Evolutionary conservation across 495 filamentous ascomycete species (phyloP), one percentile per base, ranked within the genome.

Genomic region (Apiosordaria backusii): DNA sequence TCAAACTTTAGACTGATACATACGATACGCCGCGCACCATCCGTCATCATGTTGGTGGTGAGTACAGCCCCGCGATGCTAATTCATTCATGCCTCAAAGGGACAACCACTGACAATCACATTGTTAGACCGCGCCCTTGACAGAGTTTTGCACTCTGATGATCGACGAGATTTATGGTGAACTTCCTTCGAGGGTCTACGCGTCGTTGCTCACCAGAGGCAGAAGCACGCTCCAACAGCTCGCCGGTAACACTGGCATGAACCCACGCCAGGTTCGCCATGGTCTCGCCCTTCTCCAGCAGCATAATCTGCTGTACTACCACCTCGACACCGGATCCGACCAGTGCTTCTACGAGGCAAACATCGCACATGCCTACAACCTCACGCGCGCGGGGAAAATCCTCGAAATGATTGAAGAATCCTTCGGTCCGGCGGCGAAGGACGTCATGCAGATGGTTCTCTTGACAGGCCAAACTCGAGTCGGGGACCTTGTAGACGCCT

Each of bases 151-250:
- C 79, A 82, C 87, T 77, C 87, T 97, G 71, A 85, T 97, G n/a
- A 87, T 97, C 57, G 85, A 92, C 66, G 92, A 97, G 71, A 84
- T 90, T 22, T 92, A 93, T 77, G 95, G 95, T 69, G 90, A 96
- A 72, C 84, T 99, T 26, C 90, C 91, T 60, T 91, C 91, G 27
- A 85, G 87, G 70, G 90, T 98, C 71, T 94, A 96, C 67, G 81
- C 87, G n/a, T 84, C 85, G 57, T 86, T 99, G 65, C 82, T 92
- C 65, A 84, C 84, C 57, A 83, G 89, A 73, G 95, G 94, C 68
- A 86, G 94, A 70, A 86, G 92, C n/a, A 78, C 87, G 24, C 77
- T 95, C 50, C 75, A 79, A n/a, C 83, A 84, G 35, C 79, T 99
- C 27, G 80, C 77, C 62, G 86, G 85, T 50, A 82, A 91, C 69